Conservation (phyloP, 1,139 yeast genomes). For the Blastobotrys niveus region DNA sequence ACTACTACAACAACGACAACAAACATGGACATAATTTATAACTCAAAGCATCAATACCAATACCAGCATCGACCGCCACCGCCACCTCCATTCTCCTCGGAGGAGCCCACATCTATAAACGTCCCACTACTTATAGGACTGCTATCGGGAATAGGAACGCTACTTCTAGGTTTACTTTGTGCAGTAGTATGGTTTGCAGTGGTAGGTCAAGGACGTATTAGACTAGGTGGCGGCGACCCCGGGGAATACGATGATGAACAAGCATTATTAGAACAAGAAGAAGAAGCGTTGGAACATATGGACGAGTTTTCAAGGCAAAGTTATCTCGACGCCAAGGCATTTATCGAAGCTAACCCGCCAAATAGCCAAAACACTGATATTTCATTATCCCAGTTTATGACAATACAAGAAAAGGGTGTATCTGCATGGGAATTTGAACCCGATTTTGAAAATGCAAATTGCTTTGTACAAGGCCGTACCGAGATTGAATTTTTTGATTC, state of each 20-base stretch:
- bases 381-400: constrained; percentile 43
- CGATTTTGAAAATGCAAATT: constrained; percentile 49
- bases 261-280: constrained; percentile 58
- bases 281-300: constrained; percentile 62
- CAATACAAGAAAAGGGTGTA: constrained; percentile 87
- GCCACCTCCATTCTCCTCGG: no score
- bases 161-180: constrained; percentile 31
- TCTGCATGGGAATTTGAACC: constrained; percentile 89
- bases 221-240: constrained; percentile 42
- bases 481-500: constrained; percentile 70
- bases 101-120: constrained; percentile 24
- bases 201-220: constrained; percentile 33
- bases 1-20: no score
- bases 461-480: constrained; percentile 63
- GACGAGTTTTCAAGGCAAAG: constrained; percentile 43
- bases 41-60: no score
- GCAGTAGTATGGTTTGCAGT: constrained; percentile 34
- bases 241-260: constrained; percentile 62
- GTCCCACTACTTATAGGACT: constrained; percentile 35
- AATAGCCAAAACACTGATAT: constrained; percentile 38
- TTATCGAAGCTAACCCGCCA: constrained; percentile 42
- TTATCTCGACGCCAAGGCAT: constrained; percentile 54
- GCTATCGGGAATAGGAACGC: constrained; percentile 35
- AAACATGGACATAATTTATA: no score
- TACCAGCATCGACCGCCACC: no score